Percentiles rank a stretch among this genome's conserved stretches.
Conservation (phyloP, 1,284 basidiomycete genomes). For the Marasmius oreades region DNA sequence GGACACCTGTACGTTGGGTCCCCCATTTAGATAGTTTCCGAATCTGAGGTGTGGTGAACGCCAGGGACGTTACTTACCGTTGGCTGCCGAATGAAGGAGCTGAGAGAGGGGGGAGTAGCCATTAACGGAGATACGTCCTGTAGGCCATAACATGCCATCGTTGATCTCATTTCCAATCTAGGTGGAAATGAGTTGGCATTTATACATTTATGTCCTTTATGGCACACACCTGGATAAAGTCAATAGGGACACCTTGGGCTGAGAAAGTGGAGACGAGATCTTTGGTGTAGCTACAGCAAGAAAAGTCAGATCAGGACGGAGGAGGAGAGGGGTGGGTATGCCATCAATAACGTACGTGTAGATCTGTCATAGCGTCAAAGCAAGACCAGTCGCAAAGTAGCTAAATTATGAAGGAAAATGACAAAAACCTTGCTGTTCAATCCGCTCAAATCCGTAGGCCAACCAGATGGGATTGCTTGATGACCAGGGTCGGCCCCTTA, state of each 20-base stretch:
- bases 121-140: conserved; percentile 49
- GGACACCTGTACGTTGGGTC: conserved; percentile 1
- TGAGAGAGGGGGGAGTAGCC: conserved; percentile 55
- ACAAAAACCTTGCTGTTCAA: conserved; percentile 35
- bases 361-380: conserved; percentile 29
- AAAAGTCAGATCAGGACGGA: not conserved
- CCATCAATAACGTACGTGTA: conserved; percentile 50
- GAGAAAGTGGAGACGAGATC: conserved; percentile 47
- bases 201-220: not conserved
- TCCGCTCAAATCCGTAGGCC: conserved; percentile 48
- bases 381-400: not conserved
- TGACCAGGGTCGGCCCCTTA: conserved; percentile 66
- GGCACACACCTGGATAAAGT: conserved; percentile 41
- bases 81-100: conserved; percentile 59
- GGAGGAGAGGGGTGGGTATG: too few species aligned
- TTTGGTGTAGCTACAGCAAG: conserved; percentile 43
- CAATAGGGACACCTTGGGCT: conserved; percentile 50
- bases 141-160: conserved; percentile 60
- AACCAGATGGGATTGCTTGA: conserved; percentile 55
- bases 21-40: too few species aligned
- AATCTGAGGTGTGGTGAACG: too few species aligned
- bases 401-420: not conserved
- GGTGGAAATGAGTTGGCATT: not conserved
- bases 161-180: conserved; percentile 65
- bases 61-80: conserved; percentile 38